Conservation (phyloP, 176 grass and related monocot genomes). For the Tillandsia leiboldiana region DNA sequence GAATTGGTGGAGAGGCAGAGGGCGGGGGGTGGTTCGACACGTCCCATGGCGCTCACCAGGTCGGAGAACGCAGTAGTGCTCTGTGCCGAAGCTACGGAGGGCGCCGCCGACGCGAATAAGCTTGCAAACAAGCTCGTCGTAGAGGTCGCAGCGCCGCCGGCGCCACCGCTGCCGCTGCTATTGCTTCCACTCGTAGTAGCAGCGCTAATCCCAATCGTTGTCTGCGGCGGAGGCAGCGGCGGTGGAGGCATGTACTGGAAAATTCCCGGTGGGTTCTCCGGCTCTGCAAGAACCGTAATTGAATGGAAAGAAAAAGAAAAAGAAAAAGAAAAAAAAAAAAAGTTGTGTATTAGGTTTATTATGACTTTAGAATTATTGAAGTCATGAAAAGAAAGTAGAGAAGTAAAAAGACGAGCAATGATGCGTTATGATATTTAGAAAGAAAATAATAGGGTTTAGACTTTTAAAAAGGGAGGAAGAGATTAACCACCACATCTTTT, state of each 20-base stretch:
- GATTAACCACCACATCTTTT: slow-evolving; percentile 11
- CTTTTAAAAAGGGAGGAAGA: not conserved
- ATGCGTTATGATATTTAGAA: not conserved
- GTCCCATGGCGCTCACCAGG: slow-evolving; percentile 11
- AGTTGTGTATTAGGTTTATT: slow-evolving; percentile 1
- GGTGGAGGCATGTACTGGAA: slow-evolving; percentile 22
- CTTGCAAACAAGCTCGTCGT: slow-evolving; percentile 52
- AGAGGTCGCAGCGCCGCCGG: slow-evolving; percentile 21
- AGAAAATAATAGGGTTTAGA: too few species aligned
- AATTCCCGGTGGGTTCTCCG: slow-evolving; percentile 19
- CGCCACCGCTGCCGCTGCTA: slow-evolving; percentile 16
- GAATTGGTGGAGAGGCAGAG: slow-evolving; percentile 56
- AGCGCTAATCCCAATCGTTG: not conserved
- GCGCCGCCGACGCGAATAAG: slow-evolving; percentile 51
- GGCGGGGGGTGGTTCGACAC: slow-evolving; percentile 37
- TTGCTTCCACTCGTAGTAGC: slow-evolving; percentile 15
- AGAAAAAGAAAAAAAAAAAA: not conserved
- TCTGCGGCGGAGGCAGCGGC: slow-evolving; percentile 16
- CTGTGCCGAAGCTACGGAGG: slow-evolving; percentile 22
- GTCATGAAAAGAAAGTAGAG: slow-evolving; percentile 4
- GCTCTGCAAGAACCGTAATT: slow-evolving; percentile 41
- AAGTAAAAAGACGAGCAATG: slow-evolving; percentile 20
- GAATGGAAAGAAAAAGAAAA: not conserved
- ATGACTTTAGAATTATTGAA: slow-evolving; percentile 3
- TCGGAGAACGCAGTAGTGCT: slow-evolving; percentile 13